Base-by-base conservation (phyloP, 2,329 filamentous ascomycete species). In the Aspergillus sp. region DNA sequence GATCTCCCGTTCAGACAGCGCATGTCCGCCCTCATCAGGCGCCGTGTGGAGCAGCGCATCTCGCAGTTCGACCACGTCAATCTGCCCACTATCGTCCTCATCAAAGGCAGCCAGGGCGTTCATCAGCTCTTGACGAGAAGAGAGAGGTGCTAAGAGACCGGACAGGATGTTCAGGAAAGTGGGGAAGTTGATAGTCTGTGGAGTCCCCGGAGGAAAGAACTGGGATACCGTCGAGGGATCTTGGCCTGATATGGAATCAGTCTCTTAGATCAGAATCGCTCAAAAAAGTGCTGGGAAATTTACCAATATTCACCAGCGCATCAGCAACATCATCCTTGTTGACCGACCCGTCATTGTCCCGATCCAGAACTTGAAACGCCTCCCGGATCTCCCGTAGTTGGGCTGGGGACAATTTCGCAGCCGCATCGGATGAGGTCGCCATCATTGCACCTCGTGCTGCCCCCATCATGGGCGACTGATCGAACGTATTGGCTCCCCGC, bases 61-160 rank as follows among this genome's bases (percentile, higher is more conserved):
- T 43, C 88, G 85, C 57, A 99, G 74, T 71, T 96, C 91, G 0
- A 77, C 81, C 17, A 96, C 76, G 67, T 97, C 91, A 36, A 97
- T 85, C 71, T 97, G 91, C 3, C 94, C 94, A 64, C 89, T 94
- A 69, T 99, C 94, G 58, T 96, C 91, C 57, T 96, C 89, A 66
- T 99, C 94, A 68, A 97, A 97, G 0, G 94, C 94, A 2, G 91
- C 91, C 61, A 99, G 93, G 0, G 94, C 94, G 1, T 91, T 93
- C 17, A 91, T 77, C 9, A 99, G 81, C 68, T 99, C 94, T 14
- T 85, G 81, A 19, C 85, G 83, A 0, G 89, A 86, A 0, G 90
- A 95, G 16, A 97, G 78, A 0, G 86, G 82, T 1, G 85, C 83
- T 3, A 97, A 78, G 2, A 89, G 81, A 9, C 84, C 82, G 1